Evolutionary conservation across 2,329 filamentous ascomycete genomes (phyloP), one percentile per base, ranked within the genome.

Genomic region (Monosporascus sp.): DNA sequence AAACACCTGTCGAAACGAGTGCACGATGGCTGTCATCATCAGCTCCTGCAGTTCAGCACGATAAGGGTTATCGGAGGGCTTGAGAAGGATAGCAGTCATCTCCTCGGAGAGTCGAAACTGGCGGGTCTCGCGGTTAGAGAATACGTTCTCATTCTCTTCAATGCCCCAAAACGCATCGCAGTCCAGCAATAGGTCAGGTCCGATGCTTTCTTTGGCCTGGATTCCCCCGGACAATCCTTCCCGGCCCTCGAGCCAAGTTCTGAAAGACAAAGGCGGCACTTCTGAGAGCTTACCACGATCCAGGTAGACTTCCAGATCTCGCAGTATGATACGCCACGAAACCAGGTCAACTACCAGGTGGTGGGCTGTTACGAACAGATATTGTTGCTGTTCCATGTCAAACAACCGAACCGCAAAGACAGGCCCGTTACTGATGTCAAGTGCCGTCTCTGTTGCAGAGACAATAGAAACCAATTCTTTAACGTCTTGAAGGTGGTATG

Each of bases 1-100:
- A 44, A 60, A 60, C 11, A 41, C 22, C 38, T 50, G 37, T 18
- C n/a, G 35, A 28, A 60, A 58, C 3, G 54, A 43, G 18, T 47
- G 44, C 15, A 55, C 14, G 6, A 58, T 20, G 6, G 53, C 44
- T 7, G 50, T 50, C 24, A 58, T 11, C 28, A 60, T 44, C n/a
- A 56, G 46, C 43, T 60, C 58, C 7, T 50, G 46, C 7, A 50
- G 45, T 45, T 54, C 50, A 22, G 41, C 20, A 14, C 20, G 41
- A 22, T 20, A 44, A 20, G 41, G 41, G 7, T 44, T 44, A 44
- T 44, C 41, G n/a, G 20, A 20, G 24, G 41, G 3, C 7, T 20
- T 20, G 41, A 18, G 17, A 26, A 44, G 17, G 28, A 11, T 11
- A 14, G 17, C 41, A 20, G 41, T 44, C n/a, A 22, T 20, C 7